Evolutionary conservation across 2,329 filamentous ascomycete genomes (phyloP).

Genomic region (Alternaria brassicicola): DNA sequence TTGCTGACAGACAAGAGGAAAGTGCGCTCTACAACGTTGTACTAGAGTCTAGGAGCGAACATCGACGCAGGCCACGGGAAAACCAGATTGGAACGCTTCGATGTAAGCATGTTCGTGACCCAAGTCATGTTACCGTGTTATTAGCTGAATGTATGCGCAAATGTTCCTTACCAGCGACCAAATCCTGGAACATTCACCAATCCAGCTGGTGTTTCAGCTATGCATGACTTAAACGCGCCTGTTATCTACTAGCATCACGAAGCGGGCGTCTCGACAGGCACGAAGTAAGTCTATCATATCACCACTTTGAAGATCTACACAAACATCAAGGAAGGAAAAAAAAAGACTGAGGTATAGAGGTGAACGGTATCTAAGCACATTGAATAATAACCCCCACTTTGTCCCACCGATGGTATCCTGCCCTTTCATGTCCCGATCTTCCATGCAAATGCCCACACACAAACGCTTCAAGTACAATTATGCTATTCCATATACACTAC

Average conservation of each 20-base stretch:
- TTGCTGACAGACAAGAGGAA: neutral
- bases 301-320: neutral
- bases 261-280: no score
- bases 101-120: neutral
- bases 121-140: neutral
- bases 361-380: constrained; percentile 8
- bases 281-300: neutral
- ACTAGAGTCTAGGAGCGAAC: neutral
- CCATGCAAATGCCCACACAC: constrained; percentile 28
- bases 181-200: neutral
- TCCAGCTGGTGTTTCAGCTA: neutral
- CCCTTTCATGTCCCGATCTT: constrained; percentile 12
- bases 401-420: constrained; percentile 16
- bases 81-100: neutral
- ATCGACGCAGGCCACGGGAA: neutral
- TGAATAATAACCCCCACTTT: constrained; percentile 5
- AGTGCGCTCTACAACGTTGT: neutral
- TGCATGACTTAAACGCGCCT: neutral
- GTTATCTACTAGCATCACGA: neutral
- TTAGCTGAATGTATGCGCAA: neutral
- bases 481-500: constrained; percentile 18
- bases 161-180: neutral
- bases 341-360: neutral
- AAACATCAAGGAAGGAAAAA: no score
- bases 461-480: constrained; percentile 24